Base-by-base conservation (phyloP, 192 early-diverging fungal species). In the Martensiomyces pterosporus region DNA sequence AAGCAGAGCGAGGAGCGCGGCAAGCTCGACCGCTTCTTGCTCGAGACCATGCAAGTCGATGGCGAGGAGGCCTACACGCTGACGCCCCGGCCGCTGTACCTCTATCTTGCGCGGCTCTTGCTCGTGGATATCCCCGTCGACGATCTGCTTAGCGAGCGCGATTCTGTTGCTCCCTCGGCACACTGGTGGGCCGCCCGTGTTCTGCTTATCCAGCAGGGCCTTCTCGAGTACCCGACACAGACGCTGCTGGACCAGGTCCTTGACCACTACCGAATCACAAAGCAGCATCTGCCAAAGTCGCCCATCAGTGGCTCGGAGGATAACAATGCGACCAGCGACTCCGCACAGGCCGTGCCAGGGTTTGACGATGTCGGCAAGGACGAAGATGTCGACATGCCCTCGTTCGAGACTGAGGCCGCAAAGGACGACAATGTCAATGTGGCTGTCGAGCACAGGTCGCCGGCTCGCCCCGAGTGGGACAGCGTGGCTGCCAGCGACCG, bases 1-100 rank as follows among this genome's bases (percentile, higher is more conserved):
- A 45, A 26, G 49, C 68, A 64, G 24, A 72, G 52, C 46, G 49
- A 47, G n/a, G 57, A 52, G 52, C 59, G 64, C 34, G 32, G 34
- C 5, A 8, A 24, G 25, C 57, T 74, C 18, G 64, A 74, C 19
- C 56, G 25, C 9, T 43, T 21, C 21, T 47, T 74, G 13, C 44
- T 90, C 0, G 49, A 73, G 22, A 43, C 59, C 5, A 75, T 95
- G 24, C 69, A 80, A 36, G 79, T 70, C 9, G 94, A 93, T 49
- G 84, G 87, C 40, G 94, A 95, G 66, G 83, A 89, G 18, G 84
- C 81, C 9, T 98, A 94, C 60, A 80, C 83, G 36, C 71, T 95
- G 32, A 79, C 89, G 0, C 79, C 82, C 7, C 58, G 78, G 9
- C 81, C 89, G 5, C 50, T 85, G 39, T 84, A 85, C 38, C 56